Conservation (phyloP, 1,284 basidiomycete genomes). For the Anthracocystis walkeri region DNA sequence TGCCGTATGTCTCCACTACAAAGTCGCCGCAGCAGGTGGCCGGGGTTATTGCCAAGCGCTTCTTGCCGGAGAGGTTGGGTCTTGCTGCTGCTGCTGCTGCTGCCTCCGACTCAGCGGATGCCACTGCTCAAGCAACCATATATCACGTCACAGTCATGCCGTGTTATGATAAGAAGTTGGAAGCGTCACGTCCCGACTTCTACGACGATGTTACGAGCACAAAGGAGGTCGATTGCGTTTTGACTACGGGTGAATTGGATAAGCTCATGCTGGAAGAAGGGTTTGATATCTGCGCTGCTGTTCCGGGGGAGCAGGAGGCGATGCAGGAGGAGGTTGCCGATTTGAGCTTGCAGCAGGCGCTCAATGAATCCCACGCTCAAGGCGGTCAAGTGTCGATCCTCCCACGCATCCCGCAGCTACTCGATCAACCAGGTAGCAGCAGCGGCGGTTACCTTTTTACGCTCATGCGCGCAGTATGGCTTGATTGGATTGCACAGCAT, state of each 20-base stretch:
- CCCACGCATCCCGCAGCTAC: constrained; percentile 76
- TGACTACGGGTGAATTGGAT: constrained; percentile 95
- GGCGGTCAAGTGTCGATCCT: constrained; percentile 10
- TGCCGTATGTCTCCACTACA: constrained; percentile 87
- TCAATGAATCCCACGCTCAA: neutral
- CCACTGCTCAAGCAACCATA: too few species aligned
- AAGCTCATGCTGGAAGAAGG: constrained; percentile 83
- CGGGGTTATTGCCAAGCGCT: constrained; percentile 92
- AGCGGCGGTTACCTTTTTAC: constrained; percentile 93
- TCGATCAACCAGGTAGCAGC: constrained; percentile 83
- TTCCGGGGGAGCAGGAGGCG: constrained; percentile 69
- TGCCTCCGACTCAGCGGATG: neutral
- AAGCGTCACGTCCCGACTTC: constrained; percentile 79
- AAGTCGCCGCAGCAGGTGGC: constrained; percentile 95
- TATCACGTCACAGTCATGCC: constrained; percentile 99
- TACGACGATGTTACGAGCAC: constrained; percentile 68
- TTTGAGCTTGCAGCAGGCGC: constrained; percentile 29
- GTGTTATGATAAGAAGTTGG: constrained; percentile 99
- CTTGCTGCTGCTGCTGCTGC: neutral
- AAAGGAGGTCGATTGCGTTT: constrained; percentile 94
- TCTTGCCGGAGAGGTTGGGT: constrained; percentile 72
- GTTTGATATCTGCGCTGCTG: constrained; percentile 79
- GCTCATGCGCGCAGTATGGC: constrained; percentile 58
- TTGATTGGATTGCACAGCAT: constrained; percentile 41
- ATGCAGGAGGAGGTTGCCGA: constrained; percentile 19